phyloP scores from a whole-genome alignment of 768 basidiomycete genomes.

The Hygrophorus pudorinus region DNA sequence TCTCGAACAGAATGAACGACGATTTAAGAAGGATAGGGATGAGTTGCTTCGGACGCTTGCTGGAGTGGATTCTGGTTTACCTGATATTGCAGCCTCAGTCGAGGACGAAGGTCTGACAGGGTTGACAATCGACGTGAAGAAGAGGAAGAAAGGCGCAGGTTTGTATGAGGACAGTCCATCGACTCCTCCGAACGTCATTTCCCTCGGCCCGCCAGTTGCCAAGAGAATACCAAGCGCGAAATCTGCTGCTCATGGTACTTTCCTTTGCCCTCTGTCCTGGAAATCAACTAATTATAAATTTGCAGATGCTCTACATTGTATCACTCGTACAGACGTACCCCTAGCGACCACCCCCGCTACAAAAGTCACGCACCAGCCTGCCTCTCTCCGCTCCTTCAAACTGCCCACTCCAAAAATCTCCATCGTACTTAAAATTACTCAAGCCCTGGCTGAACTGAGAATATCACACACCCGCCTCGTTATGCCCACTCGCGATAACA shows the following conservation, averaged over 20 bases:
- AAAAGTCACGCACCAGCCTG: slow-evolving; percentile 74
- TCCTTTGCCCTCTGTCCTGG: not conserved
- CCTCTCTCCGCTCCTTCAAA: slow-evolving; percentile 80
- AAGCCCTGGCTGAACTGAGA: slow-evolving; percentile 68
- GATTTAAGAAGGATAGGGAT: slow-evolving; percentile 82
- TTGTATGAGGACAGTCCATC: slow-evolving; percentile 39
- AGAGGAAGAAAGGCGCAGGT: slow-evolving; percentile 43
- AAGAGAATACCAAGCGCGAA: slow-evolving; percentile 38
- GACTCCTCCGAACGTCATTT: slow-evolving; percentile 29
- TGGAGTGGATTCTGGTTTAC: slow-evolving; percentile 81
- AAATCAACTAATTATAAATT: slow-evolving; percentile 10
- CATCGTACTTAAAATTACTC: slow-evolving; percentile 65
- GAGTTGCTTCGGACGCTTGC: slow-evolving; percentile 75
- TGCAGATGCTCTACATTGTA: slow-evolving; percentile 62
- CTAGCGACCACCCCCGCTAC: slow-evolving; percentile 42
- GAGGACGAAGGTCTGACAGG: slow-evolving; percentile 47
- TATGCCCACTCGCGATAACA: slow-evolving; percentile 88
- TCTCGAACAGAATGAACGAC: slow-evolving; percentile 87
- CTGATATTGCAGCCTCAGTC: slow-evolving; percentile 45
- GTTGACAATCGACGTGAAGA: slow-evolving; percentile 42
- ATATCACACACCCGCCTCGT: slow-evolving; percentile 67
- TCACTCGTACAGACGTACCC: slow-evolving; percentile 51
- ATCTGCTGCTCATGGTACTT: slow-evolving; percentile 49
- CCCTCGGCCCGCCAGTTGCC: slow-evolving; percentile 22
- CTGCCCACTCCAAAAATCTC: slow-evolving; percentile 70